Evolutionary conservation across 2,329 filamentous ascomycete species (phyloP), one percentile per base, ranked within the genome.

Genomic region (Stagonosporopsis chrysanthemi): DNA sequence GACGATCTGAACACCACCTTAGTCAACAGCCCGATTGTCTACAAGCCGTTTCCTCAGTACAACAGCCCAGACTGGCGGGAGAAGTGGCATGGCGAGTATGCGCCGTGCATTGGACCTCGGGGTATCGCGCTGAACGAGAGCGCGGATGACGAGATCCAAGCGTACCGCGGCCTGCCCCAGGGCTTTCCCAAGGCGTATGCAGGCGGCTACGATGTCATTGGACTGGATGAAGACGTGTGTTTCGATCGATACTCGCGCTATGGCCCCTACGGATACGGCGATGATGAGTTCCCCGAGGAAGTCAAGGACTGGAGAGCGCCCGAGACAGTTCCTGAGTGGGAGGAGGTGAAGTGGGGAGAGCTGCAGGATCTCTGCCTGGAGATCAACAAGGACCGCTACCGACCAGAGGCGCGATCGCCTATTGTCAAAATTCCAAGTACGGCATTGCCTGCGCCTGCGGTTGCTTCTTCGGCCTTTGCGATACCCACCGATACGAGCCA

Each of bases 11-110:
- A 69, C 31, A 56, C 50, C 6, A 61, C 60, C 3, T 58, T 61
- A 9, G 66, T 67, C 11, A 61, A 68, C n/a, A 60, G 73, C 46
- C 83, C 86, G 0, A 79, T 84, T 52, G 79, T 83, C 19, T 91
- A 90, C 75, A 82, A 88, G 56, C 90, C 90, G 0, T 92, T 92
- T 62, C 89, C 90, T 0, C 78, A 84, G 15, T 91, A 92, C 77
- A 89, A 90, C 67, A 83, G 82, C 47, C 77, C 79, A 3, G 75
- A 79, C 14, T 92, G 88, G 88, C 83, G 80, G 65, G 76, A 78
- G 44, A 73, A 77, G 28, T 83, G 83, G 62, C 80, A 83, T 44
- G 88, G 87, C 15, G 73, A 82, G 51, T 86, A 88, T 66, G 81
- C 86, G 6, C 75, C 87, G 2, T 93, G 90, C 72, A 78, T 84